Evolutionary conservation across 371 early-diverging fungal genomes (phyloP).

Genomic region (Capillidium rhysosporum): DNA sequence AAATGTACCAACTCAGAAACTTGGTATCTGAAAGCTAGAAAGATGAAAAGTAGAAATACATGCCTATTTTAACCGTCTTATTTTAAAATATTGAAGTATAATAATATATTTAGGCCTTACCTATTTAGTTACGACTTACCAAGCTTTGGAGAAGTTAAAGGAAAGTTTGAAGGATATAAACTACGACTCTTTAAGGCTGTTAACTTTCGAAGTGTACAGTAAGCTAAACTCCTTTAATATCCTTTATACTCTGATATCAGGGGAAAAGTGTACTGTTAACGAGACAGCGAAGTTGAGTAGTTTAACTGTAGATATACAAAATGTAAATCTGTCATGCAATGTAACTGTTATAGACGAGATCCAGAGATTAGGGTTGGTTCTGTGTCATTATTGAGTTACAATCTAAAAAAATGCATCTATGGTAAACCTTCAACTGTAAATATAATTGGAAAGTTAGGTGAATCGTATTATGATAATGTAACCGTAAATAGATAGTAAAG

Average conservation of each 20-base stretch:
- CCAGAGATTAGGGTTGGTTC: conserved; percentile 96
- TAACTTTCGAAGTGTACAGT: conserved; percentile 86
- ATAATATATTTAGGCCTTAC: conserved; percentile 92
- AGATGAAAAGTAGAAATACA: not conserved
- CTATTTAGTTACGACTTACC: conserved; percentile 90
- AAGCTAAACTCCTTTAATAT: conserved; percentile 52
- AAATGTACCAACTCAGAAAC: not conserved
- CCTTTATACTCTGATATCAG: conserved; percentile 70
- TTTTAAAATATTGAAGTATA: conserved; percentile 27
- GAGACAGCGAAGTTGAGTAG: conserved; percentile 18
- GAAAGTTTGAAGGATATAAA: conserved; percentile 49
- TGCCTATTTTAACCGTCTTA: too few relatives aligned
- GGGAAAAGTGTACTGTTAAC: conserved; percentile 48
- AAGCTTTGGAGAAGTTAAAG: conserved; percentile 54
- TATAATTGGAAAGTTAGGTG: conserved; percentile 27
- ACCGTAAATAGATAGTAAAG: conserved; percentile 59
- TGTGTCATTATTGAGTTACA: conserved; percentile 59
- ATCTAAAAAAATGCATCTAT: conserved; percentile 69
- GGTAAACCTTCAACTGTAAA: conserved; percentile 79
- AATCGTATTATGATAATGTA: conserved; percentile 61
- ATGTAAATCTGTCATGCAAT: conserved; percentile 28
- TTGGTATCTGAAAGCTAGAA: not conserved
- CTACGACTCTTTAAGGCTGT: conserved; percentile 77
- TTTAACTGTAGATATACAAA: conserved; percentile 85
- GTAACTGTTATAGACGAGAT: conserved; percentile 95